Percentiles rank a stretch among this genome's conserved stretches.
Evolutionary conservation across 1,284 basidiomycete species (phyloP).

Genomic region (Melanopsichium pennsylvanicum): DNA sequence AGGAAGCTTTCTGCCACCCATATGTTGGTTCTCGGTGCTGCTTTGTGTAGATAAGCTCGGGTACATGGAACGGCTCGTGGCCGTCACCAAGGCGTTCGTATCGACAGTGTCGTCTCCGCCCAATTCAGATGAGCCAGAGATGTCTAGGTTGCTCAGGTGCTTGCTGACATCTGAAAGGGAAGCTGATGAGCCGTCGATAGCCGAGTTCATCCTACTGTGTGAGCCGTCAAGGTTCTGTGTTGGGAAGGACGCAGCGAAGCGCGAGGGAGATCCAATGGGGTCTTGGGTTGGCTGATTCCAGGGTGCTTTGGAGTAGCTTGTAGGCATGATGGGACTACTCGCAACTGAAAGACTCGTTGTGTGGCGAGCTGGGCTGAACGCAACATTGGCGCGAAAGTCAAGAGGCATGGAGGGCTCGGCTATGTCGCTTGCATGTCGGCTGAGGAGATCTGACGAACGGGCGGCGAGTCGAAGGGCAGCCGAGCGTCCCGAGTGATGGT

Average conservation of each 20-base stretch:
- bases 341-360: constrained; percentile 30
- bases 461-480: constrained; percentile 28
- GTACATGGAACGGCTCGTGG: constrained; percentile 10
- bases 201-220: constrained; percentile 12
- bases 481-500: constrained; percentile 38
- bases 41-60: constrained; percentile 4
- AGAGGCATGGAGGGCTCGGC: constrained; percentile 11
- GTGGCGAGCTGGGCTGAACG: constrained; percentile 33
- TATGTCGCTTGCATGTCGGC: constrained; percentile 4
- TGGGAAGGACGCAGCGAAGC: constrained; percentile 37
- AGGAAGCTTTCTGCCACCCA: constrained; percentile 36
- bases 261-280: constrained; percentile 43
- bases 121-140: constrained; percentile 32
- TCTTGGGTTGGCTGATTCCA: constrained; percentile 35
- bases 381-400: constrained; percentile 17
- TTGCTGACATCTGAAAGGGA: constrained; percentile 24
- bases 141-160: constrained; percentile 31
- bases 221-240: constrained; percentile 24
- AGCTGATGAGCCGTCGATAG: constrained; percentile 11
- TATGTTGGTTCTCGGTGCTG: constrained; percentile 9
- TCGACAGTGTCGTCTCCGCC: constrained; percentile 13
- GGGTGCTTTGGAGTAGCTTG: constrained; percentile 30
- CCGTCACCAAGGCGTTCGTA: constrained; percentile 4
- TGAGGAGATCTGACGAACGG: constrained; percentile 25
- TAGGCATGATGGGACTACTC: constrained; percentile 30